A percentile compares a stretch with the other conserved stretches of the same genome.
Evolutionary conservation across 1,284 basidiomycete species (phyloP).

Genomic region (Puccinia hordei): DNA sequence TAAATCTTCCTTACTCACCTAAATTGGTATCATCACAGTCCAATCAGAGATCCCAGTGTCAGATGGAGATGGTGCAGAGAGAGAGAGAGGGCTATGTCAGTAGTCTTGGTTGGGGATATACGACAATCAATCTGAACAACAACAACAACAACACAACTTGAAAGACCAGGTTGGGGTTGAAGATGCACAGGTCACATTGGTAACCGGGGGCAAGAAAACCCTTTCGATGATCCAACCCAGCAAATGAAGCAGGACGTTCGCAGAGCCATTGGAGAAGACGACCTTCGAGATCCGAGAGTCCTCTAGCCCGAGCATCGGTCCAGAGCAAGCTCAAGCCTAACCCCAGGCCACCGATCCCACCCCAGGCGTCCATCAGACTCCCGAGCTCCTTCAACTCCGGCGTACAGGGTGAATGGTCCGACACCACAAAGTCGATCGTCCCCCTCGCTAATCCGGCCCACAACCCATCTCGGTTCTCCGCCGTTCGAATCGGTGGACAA

Average conservation of each 20-base stretch:
- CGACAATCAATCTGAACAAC: too few relatives aligned
- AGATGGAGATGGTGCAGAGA: neutral
- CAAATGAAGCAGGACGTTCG: constrained; percentile 72
- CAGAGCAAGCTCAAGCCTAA: constrained; percentile 80
- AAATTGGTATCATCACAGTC: neutral
- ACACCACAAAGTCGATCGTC: constrained; percentile 83
- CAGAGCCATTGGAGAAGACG: constrained; percentile 75
- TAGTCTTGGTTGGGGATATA: constrained; percentile 5
- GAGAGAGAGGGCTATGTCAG: neutral
- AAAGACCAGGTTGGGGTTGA: constrained; percentile 72
- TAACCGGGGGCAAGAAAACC: constrained; percentile 72
- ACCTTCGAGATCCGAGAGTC: constrained; percentile 64
- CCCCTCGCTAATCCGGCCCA: constrained; percentile 79
- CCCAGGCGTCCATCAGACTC: constrained; percentile 83
- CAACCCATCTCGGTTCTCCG: constrained; percentile 70
- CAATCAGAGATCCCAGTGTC: neutral
- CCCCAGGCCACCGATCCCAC: constrained; percentile 84
- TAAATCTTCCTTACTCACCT: constrained; percentile 73
- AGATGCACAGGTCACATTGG: constrained; percentile 82
- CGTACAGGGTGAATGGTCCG: constrained; percentile 88
- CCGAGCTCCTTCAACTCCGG: constrained; percentile 70
- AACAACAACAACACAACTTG: constrained; percentile 54
- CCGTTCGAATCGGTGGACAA: constrained; percentile 84
- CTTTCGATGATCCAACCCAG: constrained; percentile 70
- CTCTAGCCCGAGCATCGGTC: constrained; percentile 68